These are phyloP conservation scores for Eucalyptus sp. DNA, from an alignment of 345 rosid species.

Conservation along the genomic window DNA sequence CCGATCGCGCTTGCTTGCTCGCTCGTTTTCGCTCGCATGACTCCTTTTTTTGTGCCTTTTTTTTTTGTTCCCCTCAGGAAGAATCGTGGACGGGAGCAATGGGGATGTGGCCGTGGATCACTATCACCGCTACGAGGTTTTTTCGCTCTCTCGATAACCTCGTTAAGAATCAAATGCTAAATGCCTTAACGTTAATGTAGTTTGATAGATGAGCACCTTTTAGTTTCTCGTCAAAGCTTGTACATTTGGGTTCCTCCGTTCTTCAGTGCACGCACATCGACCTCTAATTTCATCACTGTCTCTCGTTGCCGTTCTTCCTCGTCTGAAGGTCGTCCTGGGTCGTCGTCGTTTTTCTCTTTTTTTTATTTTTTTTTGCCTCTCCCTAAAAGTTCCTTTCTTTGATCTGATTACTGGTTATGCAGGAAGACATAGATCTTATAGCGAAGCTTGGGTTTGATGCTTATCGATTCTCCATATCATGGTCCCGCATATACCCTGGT, in stretches of 20 bases:
- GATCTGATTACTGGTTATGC: conserved; percentile 5
- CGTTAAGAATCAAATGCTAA: not conserved
- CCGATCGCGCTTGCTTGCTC: not conserved
- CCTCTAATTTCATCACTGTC: not conserved
- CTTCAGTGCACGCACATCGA: not conserved
- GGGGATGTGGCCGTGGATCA: conserved; percentile 75
- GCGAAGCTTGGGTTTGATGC: conserved; percentile 62
- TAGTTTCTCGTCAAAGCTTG: not conserved
- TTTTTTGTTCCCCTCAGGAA: conserved; percentile 21
- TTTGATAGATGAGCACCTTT: not conserved
- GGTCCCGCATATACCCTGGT: conserved; percentile 96
- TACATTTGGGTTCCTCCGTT: not conserved
- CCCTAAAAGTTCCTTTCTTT: not conserved
- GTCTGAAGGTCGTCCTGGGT: not conserved
- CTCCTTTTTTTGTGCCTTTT: not conserved
- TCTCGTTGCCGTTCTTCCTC: not conserved
- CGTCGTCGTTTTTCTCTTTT: not conserved
- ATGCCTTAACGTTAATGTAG: not conserved
- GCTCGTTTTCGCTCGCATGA: not conserved
- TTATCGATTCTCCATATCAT: conserved; percentile 85
- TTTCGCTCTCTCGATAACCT: not conserved
- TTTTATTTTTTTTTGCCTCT: not conserved
- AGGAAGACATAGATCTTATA: conserved; percentile 83
- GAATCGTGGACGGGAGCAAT: conserved; percentile 52
- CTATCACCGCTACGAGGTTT: conserved; percentile 72